Evolutionary conservation across 768 basidiomycete genomes (phyloP), one percentile per base, ranked within the genome.

Genomic region (Leccinum pellstonianum): DNA sequence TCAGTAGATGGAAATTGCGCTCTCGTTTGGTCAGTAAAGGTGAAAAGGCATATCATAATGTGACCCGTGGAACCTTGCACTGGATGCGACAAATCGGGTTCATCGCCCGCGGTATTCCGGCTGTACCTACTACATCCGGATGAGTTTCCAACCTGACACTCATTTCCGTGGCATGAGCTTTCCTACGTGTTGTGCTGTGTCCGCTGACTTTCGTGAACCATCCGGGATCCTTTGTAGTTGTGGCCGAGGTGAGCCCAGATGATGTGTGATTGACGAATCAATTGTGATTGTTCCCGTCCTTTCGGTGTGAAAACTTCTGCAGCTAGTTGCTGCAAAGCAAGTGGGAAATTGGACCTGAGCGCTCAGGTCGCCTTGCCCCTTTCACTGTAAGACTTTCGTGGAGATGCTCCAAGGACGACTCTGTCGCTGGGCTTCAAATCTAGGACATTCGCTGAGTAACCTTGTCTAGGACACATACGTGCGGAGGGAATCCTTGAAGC

Each of bases 1-100:
- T 77, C 11, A 66, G 63, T 21, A 48, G 4, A 2, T 63, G 62
- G 63, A 71, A 68, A 49, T 55, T 76, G 5, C 70, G 76, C 11
- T 74, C 75, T 3, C 71, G 73, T 1, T 37, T 67, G 4, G 37
- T 59, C 2, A n/a, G n/a, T 19, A 54, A 15, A 21, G 58, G 55
- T 0, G 66, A 66, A 27, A 54, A n/a, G 0, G 8, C 17, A 3
- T 27, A 49, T 38, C 49, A 49, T 27, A 35, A 51, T 0, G 41
- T 68, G 2, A 25, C 62, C 47, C 65, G 48, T 21, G 23, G 17
- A 33, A 37, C 61, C 27, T 25, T 54, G 4, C 69, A 73, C 37
- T 73, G 73, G 73, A 55, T 59, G n/a, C 70, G 69, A 8, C 66
- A 56, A 7, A 54, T 73, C 15, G 33, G 54, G 14, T 64, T 64